A percentile compares a stretch with the other conserved stretches of the same genome.
Conservation (phyloP, 371 early-diverging fungal species). For the Dichotomocladium elegans region DNA sequence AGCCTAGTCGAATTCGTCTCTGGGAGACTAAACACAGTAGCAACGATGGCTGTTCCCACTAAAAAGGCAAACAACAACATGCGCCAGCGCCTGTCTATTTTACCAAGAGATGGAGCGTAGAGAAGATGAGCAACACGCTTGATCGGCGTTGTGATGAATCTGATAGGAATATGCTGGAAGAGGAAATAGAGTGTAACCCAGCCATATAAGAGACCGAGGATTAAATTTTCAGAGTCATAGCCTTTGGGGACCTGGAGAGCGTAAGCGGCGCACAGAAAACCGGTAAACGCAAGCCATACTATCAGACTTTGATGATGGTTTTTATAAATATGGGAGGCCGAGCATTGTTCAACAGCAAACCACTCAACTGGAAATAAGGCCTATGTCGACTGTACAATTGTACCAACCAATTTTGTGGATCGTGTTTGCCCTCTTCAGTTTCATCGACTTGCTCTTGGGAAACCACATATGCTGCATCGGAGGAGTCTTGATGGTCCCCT, state of each 20-base stretch:
- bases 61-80: constrained; percentile 23
- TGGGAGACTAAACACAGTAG: constrained; percentile 56
- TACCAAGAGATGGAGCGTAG: constrained; percentile 13
- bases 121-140: constrained; percentile 3
- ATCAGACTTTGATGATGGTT: constrained; percentile 13
- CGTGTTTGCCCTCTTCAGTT: no score
- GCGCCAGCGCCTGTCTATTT: constrained; percentile 7
- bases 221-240: constrained; percentile 28
- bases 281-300: constrained; percentile 36
- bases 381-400: neutral
- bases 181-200: constrained; percentile 22
- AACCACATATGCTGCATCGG: no score
- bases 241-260: constrained; percentile 44
- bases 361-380: neutral
- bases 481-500: no score
- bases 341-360: neutral
- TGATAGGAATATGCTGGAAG: constrained; percentile 27
- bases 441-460: no score
- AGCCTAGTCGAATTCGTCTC: constrained; percentile 58
- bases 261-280: constrained; percentile 37
- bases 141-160: constrained; percentile 17
- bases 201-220: constrained; percentile 33
- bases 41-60: constrained; percentile 48
- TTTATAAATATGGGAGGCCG: neutral
- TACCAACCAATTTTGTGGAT: no score